Percentiles rank a stretch among this genome's conserved stretches.
phyloP scores from a whole-genome alignment of 129 eudicot species.

The Helichrysum umbraculigerum region DNA sequence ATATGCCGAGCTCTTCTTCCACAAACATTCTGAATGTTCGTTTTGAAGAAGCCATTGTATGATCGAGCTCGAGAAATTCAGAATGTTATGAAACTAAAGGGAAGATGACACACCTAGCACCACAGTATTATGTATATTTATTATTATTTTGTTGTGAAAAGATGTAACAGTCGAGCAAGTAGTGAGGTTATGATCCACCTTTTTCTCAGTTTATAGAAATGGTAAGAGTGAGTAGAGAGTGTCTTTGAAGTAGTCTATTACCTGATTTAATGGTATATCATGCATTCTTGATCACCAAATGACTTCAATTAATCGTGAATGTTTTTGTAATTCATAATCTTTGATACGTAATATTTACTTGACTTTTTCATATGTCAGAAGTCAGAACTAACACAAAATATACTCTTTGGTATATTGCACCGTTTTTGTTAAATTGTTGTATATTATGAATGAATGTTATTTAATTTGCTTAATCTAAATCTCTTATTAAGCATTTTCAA shows the following conservation, averaged over 20 bases:
- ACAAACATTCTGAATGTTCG: constrained; percentile 48
- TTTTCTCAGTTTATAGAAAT: constrained; percentile 21
- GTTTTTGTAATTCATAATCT: background rate
- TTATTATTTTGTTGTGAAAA: background rate
- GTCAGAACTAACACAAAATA: no score
- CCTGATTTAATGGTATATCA: constrained; percentile 51
- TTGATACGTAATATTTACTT: no score
- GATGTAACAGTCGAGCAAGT: background rate
- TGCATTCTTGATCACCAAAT: constrained; percentile 7
- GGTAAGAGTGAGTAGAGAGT: constrained; percentile 10
- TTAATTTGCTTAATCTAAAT: no score
- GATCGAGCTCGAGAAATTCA: background rate
- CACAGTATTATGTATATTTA: background rate
- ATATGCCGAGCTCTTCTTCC: constrained; percentile 57
- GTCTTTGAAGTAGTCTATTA: constrained; percentile 33
- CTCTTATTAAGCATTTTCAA: no score
- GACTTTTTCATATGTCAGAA: no score
- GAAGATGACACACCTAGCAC: background rate
- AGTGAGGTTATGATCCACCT: constrained; percentile 46
- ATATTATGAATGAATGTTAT: no score
- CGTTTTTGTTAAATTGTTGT: no score
- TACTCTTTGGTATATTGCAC: no score
- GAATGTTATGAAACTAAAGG: background rate
- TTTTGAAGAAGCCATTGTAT: constrained; percentile 32
- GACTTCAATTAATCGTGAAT: background rate